A percentile compares a stretch with the other conserved stretches of the same genome.
Evolutionary conservation across 352 stramenopile genomes (phyloP).

Genomic region (Discostella stelligera): DNA sequence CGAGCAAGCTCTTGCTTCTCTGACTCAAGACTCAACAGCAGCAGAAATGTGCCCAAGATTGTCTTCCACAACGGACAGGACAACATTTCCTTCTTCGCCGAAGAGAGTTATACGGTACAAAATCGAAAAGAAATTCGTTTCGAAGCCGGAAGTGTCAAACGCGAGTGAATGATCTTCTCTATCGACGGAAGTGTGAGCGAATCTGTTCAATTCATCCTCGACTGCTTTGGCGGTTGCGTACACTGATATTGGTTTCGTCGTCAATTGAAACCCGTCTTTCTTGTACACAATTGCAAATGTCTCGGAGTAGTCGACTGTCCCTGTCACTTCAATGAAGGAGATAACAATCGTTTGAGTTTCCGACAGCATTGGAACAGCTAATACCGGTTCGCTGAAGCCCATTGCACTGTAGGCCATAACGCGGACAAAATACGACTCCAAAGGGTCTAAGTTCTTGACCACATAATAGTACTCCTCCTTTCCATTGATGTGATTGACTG

Average conservation of each 20-base stretch:
- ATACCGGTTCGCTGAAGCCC: conserved; percentile 81
- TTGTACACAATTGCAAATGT: conserved; percentile 29
- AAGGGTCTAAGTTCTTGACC: conserved; percentile 85
- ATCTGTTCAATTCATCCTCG: conserved; percentile 62
- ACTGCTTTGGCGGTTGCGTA: conserved; percentile 46
- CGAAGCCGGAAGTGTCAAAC: conserved; percentile 37
- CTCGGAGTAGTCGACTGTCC: conserved; percentile 33
- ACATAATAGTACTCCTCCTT: conserved; percentile 56
- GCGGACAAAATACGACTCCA: conserved; percentile 86
- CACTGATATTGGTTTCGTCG: conserved; percentile 35
- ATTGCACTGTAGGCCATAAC: conserved; percentile 88
- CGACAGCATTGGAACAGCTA: conserved; percentile 59
- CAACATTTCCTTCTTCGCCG: conserved; percentile 9
- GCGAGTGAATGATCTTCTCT: conserved; percentile 71
- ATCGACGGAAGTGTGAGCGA: conserved; percentile 81
- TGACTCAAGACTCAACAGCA: not conserved
- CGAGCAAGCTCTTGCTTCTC: not conserved
- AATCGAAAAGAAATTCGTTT: conserved; percentile 47
- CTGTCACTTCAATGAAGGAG: conserved; percentile 29
- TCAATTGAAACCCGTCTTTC: conserved; percentile 14
- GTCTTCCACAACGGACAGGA: conserved; percentile 10
- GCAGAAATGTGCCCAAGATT: conserved; percentile 12
- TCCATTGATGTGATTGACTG: conserved; percentile 24
- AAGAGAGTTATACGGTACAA: conserved; percentile 37
- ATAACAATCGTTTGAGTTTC: conserved; percentile 33